A percentile compares a stretch with the other conserved stretches of the same genome.
Conservation (phyloP, 805 yeast species). For the Isabelozyma gotoi region DNA sequence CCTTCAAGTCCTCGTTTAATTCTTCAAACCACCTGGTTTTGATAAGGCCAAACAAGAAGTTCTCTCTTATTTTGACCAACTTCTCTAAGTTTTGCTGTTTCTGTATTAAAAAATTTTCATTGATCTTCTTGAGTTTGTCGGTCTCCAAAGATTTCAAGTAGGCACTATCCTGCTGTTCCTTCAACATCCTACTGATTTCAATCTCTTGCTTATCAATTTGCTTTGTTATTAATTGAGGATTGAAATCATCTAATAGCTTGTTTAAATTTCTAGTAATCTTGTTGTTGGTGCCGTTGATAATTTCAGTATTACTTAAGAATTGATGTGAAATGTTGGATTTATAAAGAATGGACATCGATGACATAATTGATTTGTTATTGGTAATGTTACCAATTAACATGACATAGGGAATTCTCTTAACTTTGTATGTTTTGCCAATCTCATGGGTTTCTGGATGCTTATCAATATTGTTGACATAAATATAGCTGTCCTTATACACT, state of each 20-base stretch:
- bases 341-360: constrained; percentile 39
- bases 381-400: constrained; percentile 35
- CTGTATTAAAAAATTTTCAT: constrained; percentile 6
- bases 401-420: constrained; percentile 35
- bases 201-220: constrained; percentile 41
- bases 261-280: constrained; percentile 23
- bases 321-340: constrained; percentile 23
- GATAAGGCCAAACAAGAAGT: constrained; percentile 16
- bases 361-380: constrained; percentile 32
- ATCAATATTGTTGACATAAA: constrained; percentile 32
- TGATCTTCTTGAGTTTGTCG: constrained; percentile 38
- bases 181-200: constrained; percentile 36
- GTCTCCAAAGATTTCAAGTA: constrained; percentile 40
- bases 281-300: constrained; percentile 16
- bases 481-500: constrained; percentile 22
- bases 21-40: constrained; percentile 11
- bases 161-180: constrained; percentile 44
- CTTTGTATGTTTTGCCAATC: constrained; percentile 31
- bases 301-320: constrained; percentile 11
- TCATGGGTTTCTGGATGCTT: constrained; percentile 37
- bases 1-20: constrained; percentile 6
- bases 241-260: constrained; percentile 26
- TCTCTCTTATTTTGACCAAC: constrained; percentile 12
- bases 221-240: constrained; percentile 39
- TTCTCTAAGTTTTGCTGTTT: constrained; percentile 4